Evolutionary conservation across 305 asterid species (phyloP), one percentile per base, ranked within the genome.

Genomic region (Fraxinus ornus): DNA sequence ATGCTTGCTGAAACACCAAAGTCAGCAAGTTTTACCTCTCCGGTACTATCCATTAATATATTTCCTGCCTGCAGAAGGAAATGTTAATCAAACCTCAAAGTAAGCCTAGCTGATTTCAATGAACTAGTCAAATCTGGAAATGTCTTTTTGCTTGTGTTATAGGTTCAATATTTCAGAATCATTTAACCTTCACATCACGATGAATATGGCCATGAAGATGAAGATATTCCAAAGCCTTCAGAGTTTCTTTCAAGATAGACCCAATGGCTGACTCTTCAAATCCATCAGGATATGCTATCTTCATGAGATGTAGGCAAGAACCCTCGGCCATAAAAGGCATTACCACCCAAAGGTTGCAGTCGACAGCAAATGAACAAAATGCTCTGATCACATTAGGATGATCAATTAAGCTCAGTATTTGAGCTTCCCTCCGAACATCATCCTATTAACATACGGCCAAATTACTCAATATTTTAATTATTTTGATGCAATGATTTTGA

Each of bases 241-340:
- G 92, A 81, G 99, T 94, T 90, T 96, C 99, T 89, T 93, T 96
- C 86, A 96, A 88, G 80, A 96, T 91, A 80, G 94, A 90, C 72
- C 89, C 93, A 83, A 96, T 96, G 81, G 98, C 96, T 78, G 94
- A 87, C 86, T 96, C 99, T 90, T 94, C 99, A 82, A 96, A 92
- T 80, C 99, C 99, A 83, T 96, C 99, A 68, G 94, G 97, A 88
- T 96, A 94, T 78, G 98, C 98, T 82, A 85, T 89, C 87, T 96
- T 96, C 98, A 96, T 96, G 85, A 96, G 97, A 88, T 96, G 99
- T 57, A 94, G 92, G 90, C 99, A 94, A 86, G 99, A 96, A 75
- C 99, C 99, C 88, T 96, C 97, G 35, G 97, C 98, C 99, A 94
- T 96, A 86, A 87, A 96, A 64, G 98, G 98, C 99, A 96, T 96